Conservation (phyloP, 2,329 filamentous ascomycete genomes). For the Ascochyta rabiei region DNA sequence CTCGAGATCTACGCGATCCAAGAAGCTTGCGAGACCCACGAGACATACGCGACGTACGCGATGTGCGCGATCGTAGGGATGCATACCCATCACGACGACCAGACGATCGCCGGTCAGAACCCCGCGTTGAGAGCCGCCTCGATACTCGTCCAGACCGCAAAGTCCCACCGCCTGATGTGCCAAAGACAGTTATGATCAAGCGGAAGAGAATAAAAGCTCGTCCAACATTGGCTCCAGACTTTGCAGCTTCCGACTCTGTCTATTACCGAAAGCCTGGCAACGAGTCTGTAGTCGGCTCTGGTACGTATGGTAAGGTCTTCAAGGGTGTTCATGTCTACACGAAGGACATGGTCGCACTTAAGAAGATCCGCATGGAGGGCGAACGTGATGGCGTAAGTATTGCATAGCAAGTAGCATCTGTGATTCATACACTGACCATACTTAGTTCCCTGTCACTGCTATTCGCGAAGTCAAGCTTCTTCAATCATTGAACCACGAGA, state of each 20-base stretch:
- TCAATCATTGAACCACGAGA: conserved; percentile 81
- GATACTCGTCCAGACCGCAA: conserved; percentile 49
- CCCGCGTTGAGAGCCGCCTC: conserved; percentile 32
- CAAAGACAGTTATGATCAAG: conserved; percentile 64
- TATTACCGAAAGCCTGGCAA: conserved; percentile 97
- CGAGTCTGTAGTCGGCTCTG: conserved; percentile 92
- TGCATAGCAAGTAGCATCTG: neutral
- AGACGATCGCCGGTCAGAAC: conserved; percentile 31
- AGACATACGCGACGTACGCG: conserved; percentile 31
- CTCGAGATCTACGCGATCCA: conserved; percentile 19
- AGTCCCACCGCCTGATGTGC: conserved; percentile 48
- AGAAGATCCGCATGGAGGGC: conserved; percentile 92
- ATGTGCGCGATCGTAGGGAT: conserved; percentile 39
- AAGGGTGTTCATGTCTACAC: conserved; percentile 95
- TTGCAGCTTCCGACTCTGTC: conserved; percentile 81
- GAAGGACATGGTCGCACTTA: conserved; percentile 79
- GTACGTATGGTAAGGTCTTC: conserved; percentile 95
- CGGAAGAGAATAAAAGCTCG: conserved; percentile 73
- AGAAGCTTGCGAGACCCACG: conserved; percentile 25
- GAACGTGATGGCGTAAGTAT: conserved; percentile 74
- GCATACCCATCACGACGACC: conserved; percentile 35
- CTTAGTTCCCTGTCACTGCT: conserved; percentile 80
- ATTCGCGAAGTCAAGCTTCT: conserved; percentile 90
- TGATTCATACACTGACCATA: conserved; percentile 30
- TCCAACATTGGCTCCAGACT: conserved; percentile 72